Evolutionary conservation across 495 filamentous ascomycete species (phyloP).

Genomic region (Talaromyces liani): DNA sequence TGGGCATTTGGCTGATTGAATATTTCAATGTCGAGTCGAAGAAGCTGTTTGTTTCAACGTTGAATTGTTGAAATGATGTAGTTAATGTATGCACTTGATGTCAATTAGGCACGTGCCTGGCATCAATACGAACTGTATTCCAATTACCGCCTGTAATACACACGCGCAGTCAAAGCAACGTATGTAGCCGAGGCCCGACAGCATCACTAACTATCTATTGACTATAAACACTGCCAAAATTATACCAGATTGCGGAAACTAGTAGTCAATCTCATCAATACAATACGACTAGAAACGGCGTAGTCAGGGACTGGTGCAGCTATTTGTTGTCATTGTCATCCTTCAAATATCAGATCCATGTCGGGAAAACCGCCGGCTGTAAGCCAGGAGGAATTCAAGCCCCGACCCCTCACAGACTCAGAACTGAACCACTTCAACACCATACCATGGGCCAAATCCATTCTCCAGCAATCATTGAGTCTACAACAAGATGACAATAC

Average conservation of each 20-base stretch:
- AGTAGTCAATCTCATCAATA: neutral
- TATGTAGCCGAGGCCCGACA: neutral
- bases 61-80: too few species aligned
- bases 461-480: neutral
- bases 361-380: neutral
- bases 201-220: neutral
- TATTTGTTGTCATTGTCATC: too few species aligned
- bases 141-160: neutral
- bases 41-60: too few species aligned
- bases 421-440: conserved; percentile 3
- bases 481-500: neutral
- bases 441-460: conserved; percentile 2
- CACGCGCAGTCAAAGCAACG: neutral
- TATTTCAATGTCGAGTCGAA: too few species aligned
- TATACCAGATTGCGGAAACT: neutral
- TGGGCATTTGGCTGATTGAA: too few species aligned
- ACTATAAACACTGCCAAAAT: too few species aligned
- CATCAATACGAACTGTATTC: neutral
- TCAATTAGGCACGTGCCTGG: neutral
- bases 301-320: too few species aligned
- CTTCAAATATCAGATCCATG: neutral
- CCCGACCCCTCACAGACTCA: neutral
- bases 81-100: neutral
- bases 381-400: neutral
- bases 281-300: neutral